Evolutionary conservation across 202 grass and related monocot species (phyloP).

Genomic region (Alloteropsis angusta): DNA sequence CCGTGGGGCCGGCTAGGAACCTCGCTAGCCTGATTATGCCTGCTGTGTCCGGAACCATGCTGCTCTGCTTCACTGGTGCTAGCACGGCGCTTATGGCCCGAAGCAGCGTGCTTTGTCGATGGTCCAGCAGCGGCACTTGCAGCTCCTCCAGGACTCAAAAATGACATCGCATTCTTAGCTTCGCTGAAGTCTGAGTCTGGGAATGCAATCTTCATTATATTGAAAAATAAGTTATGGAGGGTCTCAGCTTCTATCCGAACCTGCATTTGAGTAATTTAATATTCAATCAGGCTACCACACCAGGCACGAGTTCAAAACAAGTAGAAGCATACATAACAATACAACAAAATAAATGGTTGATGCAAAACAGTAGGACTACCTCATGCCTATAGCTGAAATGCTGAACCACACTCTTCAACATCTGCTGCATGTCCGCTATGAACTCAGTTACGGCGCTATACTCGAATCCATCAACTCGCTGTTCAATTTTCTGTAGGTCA

Average conservation of each 20-base stretch:
- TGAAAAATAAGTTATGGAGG: slow-evolving; percentile 79
- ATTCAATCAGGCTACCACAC: neutral
- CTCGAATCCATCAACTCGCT: slow-evolving; percentile 78
- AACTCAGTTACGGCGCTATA: slow-evolving; percentile 69
- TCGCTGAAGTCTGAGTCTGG: slow-evolving; percentile 87
- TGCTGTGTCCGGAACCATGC: slow-evolving; percentile 22
- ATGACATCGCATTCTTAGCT: slow-evolving; percentile 44
- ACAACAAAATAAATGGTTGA: neutral
- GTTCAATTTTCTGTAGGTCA: slow-evolving; percentile 81
- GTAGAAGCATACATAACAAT: neutral
- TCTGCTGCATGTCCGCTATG: slow-evolving; percentile 81
- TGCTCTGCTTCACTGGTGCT: slow-evolving; percentile 32
- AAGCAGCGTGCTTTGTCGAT: slow-evolving; percentile 24
- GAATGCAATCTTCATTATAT: slow-evolving; percentile 98
- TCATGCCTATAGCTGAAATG: slow-evolving; percentile 65
- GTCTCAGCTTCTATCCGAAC: slow-evolving; percentile 69
- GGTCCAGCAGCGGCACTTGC: slow-evolving; percentile 13
- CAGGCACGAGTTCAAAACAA: neutral
- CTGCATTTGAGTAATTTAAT: slow-evolving; percentile 40
- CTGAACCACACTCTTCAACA: slow-evolving; percentile 85
- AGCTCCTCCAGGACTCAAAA: slow-evolving; percentile 47
- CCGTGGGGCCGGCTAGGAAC: slow-evolving; percentile 14
- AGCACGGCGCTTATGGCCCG: slow-evolving; percentile 37
- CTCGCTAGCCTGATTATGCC: slow-evolving; percentile 26
- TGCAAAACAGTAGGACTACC: slow-evolving; percentile 12